A percentile compares a stretch with the other conserved stretches of the same genome.
Conservation (phyloP, 2,329 filamentous ascomycete genomes). For the Nemania abortiva region DNA sequence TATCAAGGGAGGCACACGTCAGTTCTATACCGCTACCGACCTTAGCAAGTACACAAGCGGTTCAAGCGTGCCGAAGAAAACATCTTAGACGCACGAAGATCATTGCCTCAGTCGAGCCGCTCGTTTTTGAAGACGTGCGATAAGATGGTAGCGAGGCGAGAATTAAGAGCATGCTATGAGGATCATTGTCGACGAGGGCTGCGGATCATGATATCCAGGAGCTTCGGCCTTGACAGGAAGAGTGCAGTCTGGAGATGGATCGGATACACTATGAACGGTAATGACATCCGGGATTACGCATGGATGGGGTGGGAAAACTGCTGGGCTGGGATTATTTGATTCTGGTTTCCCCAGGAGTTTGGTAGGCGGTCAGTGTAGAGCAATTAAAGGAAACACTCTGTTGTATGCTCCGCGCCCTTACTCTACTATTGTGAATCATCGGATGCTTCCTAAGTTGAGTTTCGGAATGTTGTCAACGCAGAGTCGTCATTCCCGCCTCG, state of each 20-base stretch:
- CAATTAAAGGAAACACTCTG: slow-evolving; percentile 24
- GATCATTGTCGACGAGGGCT: slow-evolving; percentile 1
- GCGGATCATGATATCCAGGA: slow-evolving; percentile 16
- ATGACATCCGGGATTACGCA: slow-evolving; percentile 24
- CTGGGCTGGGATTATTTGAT: slow-evolving; percentile 29
- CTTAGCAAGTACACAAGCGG: slow-evolving; percentile 77
- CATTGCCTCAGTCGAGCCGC: slow-evolving; percentile 23
- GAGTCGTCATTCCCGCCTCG: background rate
- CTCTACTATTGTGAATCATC: slow-evolving; percentile 6
- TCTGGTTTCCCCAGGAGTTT: slow-evolving; percentile 40
- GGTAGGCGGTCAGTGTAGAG: slow-evolving; percentile 36
- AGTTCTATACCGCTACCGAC: slow-evolving; percentile 85
- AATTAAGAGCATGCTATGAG: slow-evolving; percentile 10
- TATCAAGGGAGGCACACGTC: slow-evolving; percentile 77
- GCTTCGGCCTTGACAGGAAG: slow-evolving; percentile 7
- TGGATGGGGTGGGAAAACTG: slow-evolving; percentile 31
- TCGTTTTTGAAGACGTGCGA: slow-evolving; percentile 39
- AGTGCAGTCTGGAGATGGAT: slow-evolving; percentile 16
- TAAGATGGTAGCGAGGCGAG: slow-evolving; percentile 41
- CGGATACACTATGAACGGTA: slow-evolving; percentile 12
- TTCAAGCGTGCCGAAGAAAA: slow-evolving; percentile 73
- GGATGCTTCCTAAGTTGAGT: background rate
- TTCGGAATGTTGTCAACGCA: background rate
- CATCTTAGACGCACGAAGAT: slow-evolving; percentile 59
- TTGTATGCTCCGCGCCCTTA: background rate